Conservation (phyloP, 768 basidiomycete species). For the Rubroboletus satanas region DNA sequence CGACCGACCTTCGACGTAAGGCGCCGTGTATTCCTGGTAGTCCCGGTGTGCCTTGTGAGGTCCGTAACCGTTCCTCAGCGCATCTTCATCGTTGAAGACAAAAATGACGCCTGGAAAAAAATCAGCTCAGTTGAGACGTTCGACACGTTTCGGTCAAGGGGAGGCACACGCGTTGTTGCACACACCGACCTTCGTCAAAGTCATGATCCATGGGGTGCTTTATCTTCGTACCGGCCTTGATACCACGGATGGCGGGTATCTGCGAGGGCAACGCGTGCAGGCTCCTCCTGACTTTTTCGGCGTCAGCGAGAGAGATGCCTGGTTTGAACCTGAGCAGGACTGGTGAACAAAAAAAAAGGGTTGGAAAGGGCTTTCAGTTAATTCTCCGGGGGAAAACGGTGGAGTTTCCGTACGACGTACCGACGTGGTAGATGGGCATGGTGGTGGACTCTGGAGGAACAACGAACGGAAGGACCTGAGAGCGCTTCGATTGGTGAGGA, state of each 20-base stretch:
- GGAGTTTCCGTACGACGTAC: slow-evolving; percentile 9
- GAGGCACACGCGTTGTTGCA: neutral
- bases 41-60: slow-evolving; percentile 15
- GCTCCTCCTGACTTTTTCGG: neutral
- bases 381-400: too few species aligned
- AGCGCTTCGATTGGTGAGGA: neutral
- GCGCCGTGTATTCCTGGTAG: slow-evolving; percentile 1
- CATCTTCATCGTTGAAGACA: slow-evolving; percentile 18
- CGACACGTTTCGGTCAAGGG: neutral
- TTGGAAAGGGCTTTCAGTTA: too few species aligned
- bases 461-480: neutral
- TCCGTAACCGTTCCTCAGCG: slow-evolving; percentile 8
- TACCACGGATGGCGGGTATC: slow-evolving; percentile 17
- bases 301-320: slow-evolving; percentile 7
- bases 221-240: slow-evolving; percentile 14
- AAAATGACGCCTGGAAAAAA: slow-evolving; percentile 19
- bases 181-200: slow-evolving; percentile 21
- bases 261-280: slow-evolving; percentile 9
- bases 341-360: too few species aligned
- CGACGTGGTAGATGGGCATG: slow-evolving; percentile 22
- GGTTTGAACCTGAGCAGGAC: slow-evolving; percentile 25
- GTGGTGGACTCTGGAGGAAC: neutral
- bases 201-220: slow-evolving; percentile 19
- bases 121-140: neutral
- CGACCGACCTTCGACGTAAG: slow-evolving; percentile 19